Conservation (phyloP, 805 yeast species). For the Metschnikowia arizonensis region DNA sequence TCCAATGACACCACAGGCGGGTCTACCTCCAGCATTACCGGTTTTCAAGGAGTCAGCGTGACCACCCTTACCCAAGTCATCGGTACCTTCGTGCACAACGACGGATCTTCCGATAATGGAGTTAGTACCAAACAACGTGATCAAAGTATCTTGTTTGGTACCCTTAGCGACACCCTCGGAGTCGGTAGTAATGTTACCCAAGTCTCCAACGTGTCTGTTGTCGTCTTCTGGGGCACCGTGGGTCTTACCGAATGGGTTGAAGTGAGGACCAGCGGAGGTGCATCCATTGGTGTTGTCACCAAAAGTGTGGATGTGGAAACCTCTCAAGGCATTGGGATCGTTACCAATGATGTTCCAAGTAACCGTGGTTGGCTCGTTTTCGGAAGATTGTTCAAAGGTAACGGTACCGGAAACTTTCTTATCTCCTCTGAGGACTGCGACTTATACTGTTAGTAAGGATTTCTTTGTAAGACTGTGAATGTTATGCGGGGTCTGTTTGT, state of each 20-base stretch:
- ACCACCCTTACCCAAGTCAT: constrained; percentile 94
- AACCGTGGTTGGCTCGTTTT: constrained; percentile 77
- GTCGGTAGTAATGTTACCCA: constrained; percentile 92
- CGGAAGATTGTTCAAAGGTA: constrained; percentile 77
- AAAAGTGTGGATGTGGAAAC: constrained; percentile 97
- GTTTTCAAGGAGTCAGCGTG: constrained; percentile 87
- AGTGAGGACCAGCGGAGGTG: constrained; percentile 97
- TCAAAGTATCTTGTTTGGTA: constrained; percentile 65
- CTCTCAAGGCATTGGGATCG: constrained; percentile 82
- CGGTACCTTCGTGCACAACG: constrained; percentile 88
- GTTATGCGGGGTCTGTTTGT: background rate
- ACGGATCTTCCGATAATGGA: constrained; percentile 93
- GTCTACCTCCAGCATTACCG: constrained; percentile 97
- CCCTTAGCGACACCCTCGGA: constrained; percentile 90
- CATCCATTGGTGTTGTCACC: constrained; percentile 99
- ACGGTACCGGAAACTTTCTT: constrained; percentile 85
- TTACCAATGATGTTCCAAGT: constrained; percentile 89
- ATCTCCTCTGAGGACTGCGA: constrained; percentile 96
- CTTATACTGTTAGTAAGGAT: constrained; percentile 33
- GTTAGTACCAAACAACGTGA: constrained; percentile 82
- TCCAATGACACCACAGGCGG: constrained; percentile 98
- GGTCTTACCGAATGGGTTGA: constrained; percentile 80
- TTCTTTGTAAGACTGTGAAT: background rate
- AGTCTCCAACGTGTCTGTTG: constrained; percentile 87
- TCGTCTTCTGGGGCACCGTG: constrained; percentile 92